Base-by-base conservation (phyloP, 805 yeast genomes). In the Monosporozyma unispora region DNA sequence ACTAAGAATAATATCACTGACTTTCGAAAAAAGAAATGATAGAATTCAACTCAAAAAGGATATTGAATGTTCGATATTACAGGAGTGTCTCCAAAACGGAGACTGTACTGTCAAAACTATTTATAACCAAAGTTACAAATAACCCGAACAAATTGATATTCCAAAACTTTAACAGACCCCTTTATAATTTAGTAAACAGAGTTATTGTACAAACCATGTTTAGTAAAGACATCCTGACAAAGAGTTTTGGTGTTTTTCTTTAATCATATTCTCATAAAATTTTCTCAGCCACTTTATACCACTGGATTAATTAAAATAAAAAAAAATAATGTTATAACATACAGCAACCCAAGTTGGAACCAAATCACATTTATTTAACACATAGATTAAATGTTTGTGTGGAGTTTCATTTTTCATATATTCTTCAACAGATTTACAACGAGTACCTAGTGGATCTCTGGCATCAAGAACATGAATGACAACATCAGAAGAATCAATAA, bases 311-410 rank as follows among this genome's bases (percentile, higher is more conserved):
- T n/a, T 22, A 10, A 3, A 27, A 37, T 22, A 45, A 21, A 28
- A 27, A 28, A 42, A 27, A 28, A 25, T 25, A 45, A 39, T 35
- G n/a, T n/a, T n/a, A n/a, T 44, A 44, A 89, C 98, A 79, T 88
- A 90, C 98, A 62, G 98, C 97, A 63, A 88, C 97, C 97, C 98
- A 91, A 44, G 96, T 91, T 55, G 99, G 99, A 47, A 91, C 96
- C 63, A 91, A 80, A 75, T 91, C 99, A 79, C 97, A 90, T 77
- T 91, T 91, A 79, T 91, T 91, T 70, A 91, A 73, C 50, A 93
- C 96, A 66, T 84, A 90, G 57, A 91, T 84, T 73, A 91, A 76
- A 75, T 93, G 99, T 71, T 91, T 91, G 67, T 93, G 99, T 12
- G 98, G 87, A 63, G 95, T 89, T 71, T 91, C 99, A 57, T 87